Evolutionary conservation across 768 basidiomycete species (phyloP).

Genomic region (Chalciporus chontae): DNA sequence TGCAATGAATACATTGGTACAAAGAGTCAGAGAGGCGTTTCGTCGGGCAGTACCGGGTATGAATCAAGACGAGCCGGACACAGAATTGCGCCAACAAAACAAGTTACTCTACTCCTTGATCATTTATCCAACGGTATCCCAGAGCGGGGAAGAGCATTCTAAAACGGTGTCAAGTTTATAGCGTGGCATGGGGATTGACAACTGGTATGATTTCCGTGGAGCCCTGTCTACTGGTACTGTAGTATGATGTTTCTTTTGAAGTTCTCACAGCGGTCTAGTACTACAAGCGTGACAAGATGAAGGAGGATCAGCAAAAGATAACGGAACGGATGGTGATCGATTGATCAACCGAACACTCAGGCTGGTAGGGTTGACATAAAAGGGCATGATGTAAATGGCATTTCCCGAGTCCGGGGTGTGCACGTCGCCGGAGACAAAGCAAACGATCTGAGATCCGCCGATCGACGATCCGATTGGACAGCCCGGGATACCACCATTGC

Average conservation of each 20-base stretch:
- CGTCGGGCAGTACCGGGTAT: constrained; percentile 16
- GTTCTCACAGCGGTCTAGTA: not conserved
- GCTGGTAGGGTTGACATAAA: not conserved
- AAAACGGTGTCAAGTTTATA: not conserved
- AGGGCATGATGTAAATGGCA: constrained; percentile 14
- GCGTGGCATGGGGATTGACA: not conserved
- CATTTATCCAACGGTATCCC: not conserved
- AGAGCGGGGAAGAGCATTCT: not conserved
- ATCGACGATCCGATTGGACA: constrained; percentile 12
- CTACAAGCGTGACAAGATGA: not conserved
- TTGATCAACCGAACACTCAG: not conserved
- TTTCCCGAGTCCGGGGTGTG: constrained; percentile 31
- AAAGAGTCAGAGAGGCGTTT: not conserved
- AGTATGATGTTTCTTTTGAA: not conserved
- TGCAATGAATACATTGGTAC: not conserved
- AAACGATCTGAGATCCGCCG: constrained; percentile 31
- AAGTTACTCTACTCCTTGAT: not conserved
- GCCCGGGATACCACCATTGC: too few relatives aligned
- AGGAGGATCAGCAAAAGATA: not conserved
- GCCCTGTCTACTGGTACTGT: not conserved
- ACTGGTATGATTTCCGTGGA: not conserved
- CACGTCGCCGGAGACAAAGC: constrained; percentile 30
- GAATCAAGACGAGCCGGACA: constrained; percentile 5
- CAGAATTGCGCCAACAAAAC: not conserved
- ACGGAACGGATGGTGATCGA: not conserved